Evolutionary conservation across 176 grass and related monocot species (phyloP).

Genomic region (Oryza meridionalis): DNA sequence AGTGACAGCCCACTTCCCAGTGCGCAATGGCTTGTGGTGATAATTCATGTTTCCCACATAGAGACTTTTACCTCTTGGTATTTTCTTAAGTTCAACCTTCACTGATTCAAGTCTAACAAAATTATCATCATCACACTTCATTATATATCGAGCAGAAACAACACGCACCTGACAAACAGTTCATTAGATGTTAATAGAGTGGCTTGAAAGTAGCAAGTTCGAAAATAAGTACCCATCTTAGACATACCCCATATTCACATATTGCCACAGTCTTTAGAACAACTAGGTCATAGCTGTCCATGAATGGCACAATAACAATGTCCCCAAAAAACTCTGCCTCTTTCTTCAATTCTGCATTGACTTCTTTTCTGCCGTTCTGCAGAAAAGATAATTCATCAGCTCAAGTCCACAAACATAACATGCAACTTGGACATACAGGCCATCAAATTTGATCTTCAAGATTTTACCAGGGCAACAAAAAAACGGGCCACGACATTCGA

Average conservation of each 20-base stretch:
- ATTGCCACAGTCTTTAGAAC: constrained; percentile 96
- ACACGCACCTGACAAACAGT: constrained; percentile 53
- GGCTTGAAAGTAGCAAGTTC: constrained; percentile 2
- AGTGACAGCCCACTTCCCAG: constrained; percentile 97
- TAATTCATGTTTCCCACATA: constrained; percentile 98
- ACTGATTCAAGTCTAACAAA: constrained; percentile 91
- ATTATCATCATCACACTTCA: constrained; percentile 98
- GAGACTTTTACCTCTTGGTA: constrained; percentile 56
- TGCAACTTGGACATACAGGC: background rate
- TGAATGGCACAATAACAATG: constrained; percentile 92
- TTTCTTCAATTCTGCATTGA: constrained; percentile 82
- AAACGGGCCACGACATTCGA: constrained; percentile 74
- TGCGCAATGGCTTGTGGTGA: constrained; percentile 88
- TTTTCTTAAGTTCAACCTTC: constrained; percentile 72
- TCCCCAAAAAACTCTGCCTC: constrained; percentile 94
- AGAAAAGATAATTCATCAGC: constrained; percentile 42
- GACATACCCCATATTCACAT: constrained; percentile 92
- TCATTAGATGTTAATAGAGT: constrained; percentile 1
- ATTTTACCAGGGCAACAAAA: constrained; percentile 96
- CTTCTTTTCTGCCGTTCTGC: constrained; percentile 83
- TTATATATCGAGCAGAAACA: constrained; percentile 87
- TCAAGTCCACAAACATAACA: constrained; percentile 13
- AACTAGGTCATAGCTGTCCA: constrained; percentile 96
- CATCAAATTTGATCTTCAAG: constrained; percentile 23
- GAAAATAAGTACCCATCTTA: constrained; percentile 21